Evolutionary conservation across 148 eudicot genomes (phyloP), one percentile per base, ranked within the genome.

Genomic region (Polygonum maritimum): DNA sequence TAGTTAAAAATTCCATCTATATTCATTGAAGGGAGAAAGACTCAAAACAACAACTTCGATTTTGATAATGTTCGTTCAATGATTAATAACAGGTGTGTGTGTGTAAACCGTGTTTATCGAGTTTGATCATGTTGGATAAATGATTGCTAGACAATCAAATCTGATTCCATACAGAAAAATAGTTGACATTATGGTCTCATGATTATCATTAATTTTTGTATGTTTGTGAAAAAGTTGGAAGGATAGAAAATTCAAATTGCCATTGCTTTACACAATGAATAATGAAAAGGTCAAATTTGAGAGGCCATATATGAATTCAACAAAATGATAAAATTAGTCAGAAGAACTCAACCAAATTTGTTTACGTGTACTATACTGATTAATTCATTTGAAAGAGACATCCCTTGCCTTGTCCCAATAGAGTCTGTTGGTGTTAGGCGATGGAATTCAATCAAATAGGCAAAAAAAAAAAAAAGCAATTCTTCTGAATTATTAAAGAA

Each of bases 301-400:
- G 44, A 67, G 15, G 41, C 71, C 71, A 36, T 67, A 38, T 67
- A 38, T 36, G 2, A 63, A 15, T 36, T 67, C 2, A 36, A 67
- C 1, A 16, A 67, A 67, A 67, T 67, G 21, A 67, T 63, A 1
- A 65, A 11, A 65, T 65, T 33, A 15, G n/a, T 35, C 71, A 65
- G 3, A 60, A 11, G 13, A 21, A 21, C 31, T 22, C 65, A 58
- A 21, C 33, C 39, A 12, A 67, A 35, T 67, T 36, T 60, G 3
- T 35, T 67, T 35, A 16, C 71, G 71, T 67, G 71, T 67, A 38
- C 45, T 16, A 67, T 38, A 36, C 36, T 67, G 44, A 36, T 38
- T 63, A 63, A 31, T 63, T 63, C 41, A 38, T 67, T 13, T 67
- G 71, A 67, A 36, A 67, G 71, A 36, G 71, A 67, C 71, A 67